phyloP scores from a whole-genome alignment of 148 eudicot genomes.

The Amaranthus palmeri region DNA sequence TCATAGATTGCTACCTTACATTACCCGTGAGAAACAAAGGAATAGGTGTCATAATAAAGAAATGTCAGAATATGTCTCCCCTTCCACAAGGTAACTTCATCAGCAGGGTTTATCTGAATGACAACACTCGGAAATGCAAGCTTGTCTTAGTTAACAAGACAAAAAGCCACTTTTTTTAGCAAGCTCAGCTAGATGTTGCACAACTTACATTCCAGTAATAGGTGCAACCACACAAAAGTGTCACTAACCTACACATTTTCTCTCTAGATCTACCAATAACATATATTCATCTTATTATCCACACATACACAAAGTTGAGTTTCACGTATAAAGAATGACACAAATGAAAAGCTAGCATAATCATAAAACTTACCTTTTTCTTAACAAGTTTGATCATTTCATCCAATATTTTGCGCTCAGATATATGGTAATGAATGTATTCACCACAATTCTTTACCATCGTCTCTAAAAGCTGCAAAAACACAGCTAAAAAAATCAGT shows the following conservation, averaged over 20 bases:
- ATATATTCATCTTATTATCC: no score
- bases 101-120: background rate
- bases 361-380: conserved; percentile 55
- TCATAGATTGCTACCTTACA: no score
- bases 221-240: background rate
- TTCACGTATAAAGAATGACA: background rate
- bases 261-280: no score
- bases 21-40: no score
- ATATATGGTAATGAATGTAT: conserved; percentile 69
- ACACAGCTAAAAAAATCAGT: conserved; percentile 1
- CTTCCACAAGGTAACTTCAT: background rate
- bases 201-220: background rate
- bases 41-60: no score
- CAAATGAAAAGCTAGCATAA: background rate
- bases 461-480: conserved; percentile 78
- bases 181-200: background rate
- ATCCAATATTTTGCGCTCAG: conserved; percentile 65
- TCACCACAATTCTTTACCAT: conserved; percentile 98
- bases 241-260: background rate
- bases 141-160: background rate
- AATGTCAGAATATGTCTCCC: background rate
- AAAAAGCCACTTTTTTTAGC: no score
- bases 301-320: no score
- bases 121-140: background rate
- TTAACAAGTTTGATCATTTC: conserved; percentile 87